A percentile compares a stretch with the other conserved stretches of the same genome.
Evolutionary conservation across 1,284 basidiomycete genomes (phyloP).

Genomic region (Rhodotorula sp.): DNA sequence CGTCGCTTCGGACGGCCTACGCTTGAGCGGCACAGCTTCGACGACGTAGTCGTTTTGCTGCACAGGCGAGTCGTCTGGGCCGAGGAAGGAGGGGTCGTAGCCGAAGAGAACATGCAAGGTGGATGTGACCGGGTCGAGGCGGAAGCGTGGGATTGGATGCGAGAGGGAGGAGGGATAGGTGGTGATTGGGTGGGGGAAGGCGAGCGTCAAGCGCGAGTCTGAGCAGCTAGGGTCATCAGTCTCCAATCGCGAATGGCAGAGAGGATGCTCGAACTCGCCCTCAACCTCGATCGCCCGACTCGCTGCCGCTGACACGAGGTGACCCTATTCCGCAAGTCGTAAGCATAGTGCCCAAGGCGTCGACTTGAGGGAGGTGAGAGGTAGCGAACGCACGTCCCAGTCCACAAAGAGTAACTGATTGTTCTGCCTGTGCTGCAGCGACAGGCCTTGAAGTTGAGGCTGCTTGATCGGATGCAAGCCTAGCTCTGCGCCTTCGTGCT

Average conservation of each 20-base stretch:
- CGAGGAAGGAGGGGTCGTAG: conserved; percentile 35
- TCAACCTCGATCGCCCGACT: conserved; percentile 18
- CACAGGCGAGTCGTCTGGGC: conserved; percentile 7
- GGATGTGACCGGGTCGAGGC: conserved; percentile 35
- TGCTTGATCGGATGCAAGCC: conserved; percentile 37
- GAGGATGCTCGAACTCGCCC: background rate
- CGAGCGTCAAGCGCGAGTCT: conserved; percentile 22
- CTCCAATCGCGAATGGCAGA: too few relatives aligned
- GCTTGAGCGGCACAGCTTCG: conserved; percentile 20
- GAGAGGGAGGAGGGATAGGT: conserved; percentile 27
- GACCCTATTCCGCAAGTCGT: background rate
- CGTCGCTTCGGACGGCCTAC: background rate
- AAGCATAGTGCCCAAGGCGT: too few relatives aligned
- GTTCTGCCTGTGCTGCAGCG: conserved; percentile 10
- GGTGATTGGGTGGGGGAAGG: conserved; percentile 32
- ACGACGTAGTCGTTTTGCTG: conserved; percentile 30
- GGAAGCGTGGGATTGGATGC: conserved; percentile 38
- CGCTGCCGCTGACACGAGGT: conserved; percentile 15
- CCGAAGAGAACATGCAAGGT: conserved; percentile 39
- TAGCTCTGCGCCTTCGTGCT: conserved; percentile 24
- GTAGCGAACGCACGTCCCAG: conserved; percentile 15
- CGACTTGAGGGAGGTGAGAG: too few relatives aligned
- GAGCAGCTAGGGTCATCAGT: background rate
- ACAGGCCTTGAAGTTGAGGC: conserved; percentile 12
- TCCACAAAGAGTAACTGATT: conserved; percentile 32